Conservation (phyloP, 495 filamentous ascomycete species). For the Podospora bellae-mahoneyi region DNA sequence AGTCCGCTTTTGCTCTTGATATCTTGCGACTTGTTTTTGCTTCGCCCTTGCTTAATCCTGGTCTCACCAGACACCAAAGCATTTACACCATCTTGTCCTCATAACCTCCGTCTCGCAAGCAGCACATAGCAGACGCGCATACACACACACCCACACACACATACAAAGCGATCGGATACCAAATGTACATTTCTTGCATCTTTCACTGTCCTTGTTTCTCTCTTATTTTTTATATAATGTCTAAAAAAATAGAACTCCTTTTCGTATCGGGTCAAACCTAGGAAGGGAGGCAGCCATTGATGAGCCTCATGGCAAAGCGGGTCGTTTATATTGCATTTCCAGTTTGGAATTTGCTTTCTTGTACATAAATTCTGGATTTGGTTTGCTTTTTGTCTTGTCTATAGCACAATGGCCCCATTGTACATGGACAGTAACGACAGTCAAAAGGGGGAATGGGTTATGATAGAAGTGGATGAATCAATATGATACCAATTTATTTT, state of each 20-base stretch:
- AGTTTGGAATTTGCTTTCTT: background rate
- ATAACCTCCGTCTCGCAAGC: background rate
- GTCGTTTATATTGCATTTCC: background rate
- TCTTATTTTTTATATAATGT: background rate
- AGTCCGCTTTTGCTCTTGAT: background rate
- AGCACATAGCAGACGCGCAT: background rate
- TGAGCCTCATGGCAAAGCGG: background rate
- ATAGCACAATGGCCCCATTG: background rate
- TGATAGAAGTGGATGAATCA: slow-evolving; percentile 1
- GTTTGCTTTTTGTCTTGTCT: background rate
- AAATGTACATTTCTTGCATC: background rate
- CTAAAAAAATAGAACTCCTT: background rate
- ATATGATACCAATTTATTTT: background rate
- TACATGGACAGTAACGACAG: background rate
- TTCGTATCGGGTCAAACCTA: background rate
- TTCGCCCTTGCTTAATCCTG: background rate
- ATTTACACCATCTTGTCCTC: background rate
- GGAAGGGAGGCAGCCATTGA: background rate
- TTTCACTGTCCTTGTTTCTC: slow-evolving; percentile 7
- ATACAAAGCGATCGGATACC: background rate
- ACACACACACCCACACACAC: background rate
- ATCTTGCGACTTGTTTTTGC: background rate
- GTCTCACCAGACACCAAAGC: background rate
- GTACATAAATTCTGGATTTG: background rate
- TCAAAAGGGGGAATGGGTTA: background rate